Percentiles rank a stretch among this genome's conserved stretches.
These are phyloP conservation scores for Nitzschia palea DNA, from an alignment of 108 stramenopile genomes.

Conservation along the genomic window DNA sequence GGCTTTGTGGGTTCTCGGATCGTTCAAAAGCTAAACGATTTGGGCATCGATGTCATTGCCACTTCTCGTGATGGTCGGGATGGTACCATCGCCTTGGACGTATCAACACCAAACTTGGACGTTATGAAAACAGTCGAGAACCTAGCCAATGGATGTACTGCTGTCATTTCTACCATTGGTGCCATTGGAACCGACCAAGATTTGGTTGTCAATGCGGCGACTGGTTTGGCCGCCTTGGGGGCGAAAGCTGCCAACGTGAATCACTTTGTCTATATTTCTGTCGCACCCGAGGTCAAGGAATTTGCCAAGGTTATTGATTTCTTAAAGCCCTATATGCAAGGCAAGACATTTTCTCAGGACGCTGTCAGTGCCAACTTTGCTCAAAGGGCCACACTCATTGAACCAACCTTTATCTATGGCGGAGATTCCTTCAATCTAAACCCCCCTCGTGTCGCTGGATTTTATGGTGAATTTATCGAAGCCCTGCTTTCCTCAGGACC, in stretches of 20 bases:
- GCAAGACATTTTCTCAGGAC: constrained; percentile 54
- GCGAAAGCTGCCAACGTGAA: constrained; percentile 48
- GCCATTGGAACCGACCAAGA: constrained; percentile 53
- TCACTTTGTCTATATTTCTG: constrained; percentile 57
- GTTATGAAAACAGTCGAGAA: constrained; percentile 14
- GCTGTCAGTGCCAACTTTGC: constrained; percentile 31
- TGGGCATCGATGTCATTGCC: constrained; percentile 38
- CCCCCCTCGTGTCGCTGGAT: constrained; percentile 71
- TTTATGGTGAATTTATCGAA: constrained; percentile 68
- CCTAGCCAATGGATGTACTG: constrained; percentile 29
- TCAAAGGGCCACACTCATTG: constrained; percentile 28
- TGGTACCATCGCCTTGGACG: constrained; percentile 14
- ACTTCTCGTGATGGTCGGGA: constrained; percentile 33
- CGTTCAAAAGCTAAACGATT: constrained; percentile 40
- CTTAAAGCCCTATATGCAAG: constrained; percentile 61
- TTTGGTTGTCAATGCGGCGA: constrained; percentile 44
- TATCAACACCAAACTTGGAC: not conserved
- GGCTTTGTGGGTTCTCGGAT: constrained; percentile 72
- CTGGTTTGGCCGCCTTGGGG: constrained; percentile 44
- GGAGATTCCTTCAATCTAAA: constrained; percentile 62
- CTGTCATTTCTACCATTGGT: constrained; percentile 65
- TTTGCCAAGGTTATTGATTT: constrained; percentile 59
- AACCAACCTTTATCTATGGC: constrained; percentile 77
- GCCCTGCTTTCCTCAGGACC: constrained; percentile 49
- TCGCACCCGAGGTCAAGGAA: constrained; percentile 65